Evolutionary conservation across 306 rosid genomes (phyloP), one percentile per base, ranked within the genome.

Genomic region (Datisca glomerata): DNA sequence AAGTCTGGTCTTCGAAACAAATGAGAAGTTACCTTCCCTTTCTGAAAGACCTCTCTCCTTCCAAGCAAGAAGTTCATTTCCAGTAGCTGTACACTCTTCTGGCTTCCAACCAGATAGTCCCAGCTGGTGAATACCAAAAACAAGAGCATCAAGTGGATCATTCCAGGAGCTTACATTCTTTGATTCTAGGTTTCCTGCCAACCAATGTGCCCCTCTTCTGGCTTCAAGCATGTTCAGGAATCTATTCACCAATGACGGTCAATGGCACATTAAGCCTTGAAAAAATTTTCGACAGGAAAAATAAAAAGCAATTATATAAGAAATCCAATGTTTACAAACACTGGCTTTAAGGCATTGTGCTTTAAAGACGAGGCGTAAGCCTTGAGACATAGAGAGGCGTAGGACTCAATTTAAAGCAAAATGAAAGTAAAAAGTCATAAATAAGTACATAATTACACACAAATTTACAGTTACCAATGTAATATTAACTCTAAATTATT

Each of bases 31-130:
- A 89, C 97, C 97, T 84, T 89, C 95, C 44, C 33, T 74, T 63
- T 89, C 79, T 18, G 79, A 67, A 41, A 84, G 74, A 51, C 86
- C 98, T 80, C 70, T 75, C 49, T 69, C 66, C 64, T 64, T 75
- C 98, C 98, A 89, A 40, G 84, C 81, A 67, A 67, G 64, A 53
- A 89, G 82, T 58, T 89, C 98, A 64, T 68, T 89, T 66, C 74
- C 81, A 61, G 77, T 78, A 59, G 98, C 93, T 59, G 50, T 67
- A 49, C 95, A 84, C 70, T 89, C 98, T 49, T 80, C 78, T 36
- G 91, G 78, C 45, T 84, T 84, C 98, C 98, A 89, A 19, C 70
- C 60, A 66, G 95, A 80, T 59, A 89, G 72, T 22, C 63, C 64
- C 55, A 89, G 43, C 74, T 89, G 95, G 69, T 74, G 74, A 59